These are phyloP conservation scores for Waltergamsia citrina DNA, from an alignment of 2,329 filamentous ascomycete species.

Conservation along the genomic window DNA sequence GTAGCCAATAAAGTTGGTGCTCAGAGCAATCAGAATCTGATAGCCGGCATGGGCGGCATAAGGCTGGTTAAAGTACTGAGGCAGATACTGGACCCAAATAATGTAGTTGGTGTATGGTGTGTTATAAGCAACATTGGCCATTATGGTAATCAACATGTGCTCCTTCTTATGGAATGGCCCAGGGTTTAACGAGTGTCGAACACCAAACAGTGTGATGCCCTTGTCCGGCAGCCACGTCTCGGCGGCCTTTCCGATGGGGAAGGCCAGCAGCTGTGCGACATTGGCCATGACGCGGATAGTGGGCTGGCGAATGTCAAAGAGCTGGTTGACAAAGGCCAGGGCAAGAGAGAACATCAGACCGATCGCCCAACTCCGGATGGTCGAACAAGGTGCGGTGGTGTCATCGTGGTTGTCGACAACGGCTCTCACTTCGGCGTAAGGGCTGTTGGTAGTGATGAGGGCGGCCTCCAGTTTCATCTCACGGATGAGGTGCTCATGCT, in stretches of 20 bases:
- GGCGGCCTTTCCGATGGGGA: conserved; percentile 40
- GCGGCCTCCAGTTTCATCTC: conserved; percentile 47
- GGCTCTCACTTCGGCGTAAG: conserved; percentile 47
- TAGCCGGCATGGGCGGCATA: conserved; percentile 43
- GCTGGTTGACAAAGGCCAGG: conserved; percentile 43
- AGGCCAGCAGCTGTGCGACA: conserved; percentile 47
- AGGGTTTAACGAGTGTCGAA: conserved; percentile 41
- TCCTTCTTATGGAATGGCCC: conserved; percentile 51
- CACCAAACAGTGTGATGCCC: conserved; percentile 35
- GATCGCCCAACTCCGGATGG: conserved; percentile 44
- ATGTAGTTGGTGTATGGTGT: conserved; percentile 46
- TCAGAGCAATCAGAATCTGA: conserved; percentile 44
- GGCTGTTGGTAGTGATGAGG: conserved; percentile 44
- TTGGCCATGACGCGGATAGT: conserved; percentile 43
- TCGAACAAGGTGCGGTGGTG: conserved; percentile 36
- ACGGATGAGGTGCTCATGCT: conserved; percentile 35
- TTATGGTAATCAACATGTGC: conserved; percentile 51
- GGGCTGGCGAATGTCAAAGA: conserved; percentile 48
- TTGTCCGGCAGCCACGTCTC: conserved; percentile 40
- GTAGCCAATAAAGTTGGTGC: conserved; percentile 51
- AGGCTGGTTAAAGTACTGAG: conserved; percentile 42
- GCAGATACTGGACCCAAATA: conserved; percentile 42
- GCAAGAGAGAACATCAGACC: conserved; percentile 40
- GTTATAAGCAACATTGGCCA: conserved; percentile 49
- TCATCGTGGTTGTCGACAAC: conserved; percentile 48